Percentiles rank a stretch among this genome's conserved stretches.
These are phyloP conservation scores for Dryadomyces quercus-mongolicae DNA, from an alignment of 2,329 filamentous ascomycete genomes.

Conservation along the genomic window DNA sequence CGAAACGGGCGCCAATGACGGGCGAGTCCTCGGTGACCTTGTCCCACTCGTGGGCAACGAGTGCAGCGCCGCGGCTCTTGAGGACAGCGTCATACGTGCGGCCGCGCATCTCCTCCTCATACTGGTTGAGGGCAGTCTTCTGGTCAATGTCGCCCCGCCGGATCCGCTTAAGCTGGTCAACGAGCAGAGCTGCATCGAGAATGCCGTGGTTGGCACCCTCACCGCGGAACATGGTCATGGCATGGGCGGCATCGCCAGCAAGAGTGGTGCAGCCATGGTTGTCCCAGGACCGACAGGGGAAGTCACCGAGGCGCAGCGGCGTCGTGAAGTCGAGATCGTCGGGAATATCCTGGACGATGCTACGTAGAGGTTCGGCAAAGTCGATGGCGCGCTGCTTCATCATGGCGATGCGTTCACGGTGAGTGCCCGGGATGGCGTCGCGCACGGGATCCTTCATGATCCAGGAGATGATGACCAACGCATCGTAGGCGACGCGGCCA, in stretches of 20 bases:
- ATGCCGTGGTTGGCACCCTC: slow-evolving; percentile 28
- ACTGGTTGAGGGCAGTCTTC: neutral
- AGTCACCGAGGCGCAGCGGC: slow-evolving; percentile 24
- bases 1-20: neutral
- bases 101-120: neutral
- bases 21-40: neutral
- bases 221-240: slow-evolving; percentile 44
- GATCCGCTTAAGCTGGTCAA: slow-evolving; percentile 9
- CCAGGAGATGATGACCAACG: neutral
- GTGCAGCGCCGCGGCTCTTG: neutral
- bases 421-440: neutral
- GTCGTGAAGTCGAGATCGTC: slow-evolving; percentile 23
- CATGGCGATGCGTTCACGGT: neutral
- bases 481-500: neutral
- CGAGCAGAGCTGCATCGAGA: slow-evolving; percentile 23
- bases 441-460: neutral
- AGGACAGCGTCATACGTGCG: neutral
- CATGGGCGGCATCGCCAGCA: slow-evolving; percentile 41
- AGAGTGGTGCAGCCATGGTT: slow-evolving; percentile 31
- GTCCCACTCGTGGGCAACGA: neutral
- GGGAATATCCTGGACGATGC: slow-evolving; percentile 29
- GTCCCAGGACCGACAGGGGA: slow-evolving; percentile 25
- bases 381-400: neutral
- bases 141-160: neutral
- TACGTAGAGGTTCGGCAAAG: slow-evolving; percentile 10